These are phyloP conservation scores for Pleurotus giganteus DNA, from an alignment of 768 basidiomycete genomes.

Conservation along the genomic window DNA sequence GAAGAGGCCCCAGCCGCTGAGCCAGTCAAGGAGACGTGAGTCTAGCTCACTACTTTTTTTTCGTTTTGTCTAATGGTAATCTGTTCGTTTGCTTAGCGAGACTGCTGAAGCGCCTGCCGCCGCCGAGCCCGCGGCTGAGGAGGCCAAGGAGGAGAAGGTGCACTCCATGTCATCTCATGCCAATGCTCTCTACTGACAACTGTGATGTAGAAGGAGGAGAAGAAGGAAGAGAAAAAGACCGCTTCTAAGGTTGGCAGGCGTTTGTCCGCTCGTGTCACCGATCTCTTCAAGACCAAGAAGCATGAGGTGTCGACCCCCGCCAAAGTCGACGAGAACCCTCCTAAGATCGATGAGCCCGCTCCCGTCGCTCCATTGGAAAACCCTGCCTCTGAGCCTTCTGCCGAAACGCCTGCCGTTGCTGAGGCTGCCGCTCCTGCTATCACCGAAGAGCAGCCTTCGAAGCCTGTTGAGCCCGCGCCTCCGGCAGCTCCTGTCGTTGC, in stretches of 20 bases:
- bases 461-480: slow-evolving; percentile 47
- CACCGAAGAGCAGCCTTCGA: slow-evolving; percentile 29
- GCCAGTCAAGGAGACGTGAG: slow-evolving; percentile 73
- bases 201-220: slow-evolving; percentile 48
- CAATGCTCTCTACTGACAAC: not conserved
- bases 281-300: slow-evolving; percentile 80
- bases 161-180: not conserved
- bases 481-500: slow-evolving; percentile 59
- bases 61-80: not conserved
- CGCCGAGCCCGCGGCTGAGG: slow-evolving; percentile 41
- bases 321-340: slow-evolving; percentile 88
- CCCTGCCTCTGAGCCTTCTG: slow-evolving; percentile 53
- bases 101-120: slow-evolving; percentile 34
- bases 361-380: slow-evolving; percentile 85
- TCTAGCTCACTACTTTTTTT: slow-evolving; percentile 16
- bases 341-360: slow-evolving; percentile 80
- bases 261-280: slow-evolving; percentile 78
- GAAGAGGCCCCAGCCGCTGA: slow-evolving; percentile 51
- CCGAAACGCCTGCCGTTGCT: slow-evolving; percentile 26
- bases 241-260: slow-evolving; percentile 74
- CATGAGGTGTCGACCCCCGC: slow-evolving; percentile 62
- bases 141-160: slow-evolving; percentile 65
- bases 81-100: slow-evolving; percentile 31
- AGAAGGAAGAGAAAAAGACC: slow-evolving; percentile 40
- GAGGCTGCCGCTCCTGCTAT: slow-evolving; percentile 31